Percentiles rank a stretch among this genome's conserved stretches.
Conservation (phyloP, 768 basidiomycete species). For the Ramaria sp. region DNA sequence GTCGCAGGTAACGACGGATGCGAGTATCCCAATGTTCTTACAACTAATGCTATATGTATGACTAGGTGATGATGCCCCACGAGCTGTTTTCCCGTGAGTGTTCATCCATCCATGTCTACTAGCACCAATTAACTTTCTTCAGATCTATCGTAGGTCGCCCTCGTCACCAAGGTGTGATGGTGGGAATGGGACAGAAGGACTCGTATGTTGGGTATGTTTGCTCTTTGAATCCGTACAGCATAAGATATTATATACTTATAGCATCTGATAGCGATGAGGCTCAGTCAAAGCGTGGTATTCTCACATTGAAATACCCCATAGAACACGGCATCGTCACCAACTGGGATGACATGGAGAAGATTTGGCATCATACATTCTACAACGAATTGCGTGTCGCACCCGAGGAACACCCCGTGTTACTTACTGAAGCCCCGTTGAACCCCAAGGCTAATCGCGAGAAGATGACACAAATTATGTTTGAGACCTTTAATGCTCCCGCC, state of each 20-base stretch:
- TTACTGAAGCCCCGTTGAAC: constrained; percentile 66
- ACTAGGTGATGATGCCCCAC: constrained; percentile 78
- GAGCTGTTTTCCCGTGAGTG: constrained; percentile 92
- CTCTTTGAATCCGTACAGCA: constrained; percentile 9
- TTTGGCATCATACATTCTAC: constrained; percentile 97
- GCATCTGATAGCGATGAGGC: constrained; percentile 84
- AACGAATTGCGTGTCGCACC: constrained; percentile 72
- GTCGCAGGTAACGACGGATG: constrained; percentile 45
- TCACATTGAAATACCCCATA: constrained; percentile 88
- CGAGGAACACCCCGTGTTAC: constrained; percentile 63
- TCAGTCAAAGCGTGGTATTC: constrained; percentile 90
- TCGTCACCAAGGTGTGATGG: constrained; percentile 92
- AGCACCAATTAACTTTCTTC: neutral
- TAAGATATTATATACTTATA: constrained; percentile 9
- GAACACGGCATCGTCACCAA: constrained; percentile 94
- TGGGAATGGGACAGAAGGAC: constrained; percentile 95
- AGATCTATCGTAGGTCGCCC: constrained; percentile 93
- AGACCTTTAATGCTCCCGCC: constrained; percentile 66
- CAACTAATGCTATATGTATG: constrained; percentile 12
- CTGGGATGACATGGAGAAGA: constrained; percentile 99
- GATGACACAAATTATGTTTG: constrained; percentile 76
- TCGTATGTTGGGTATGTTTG: constrained; percentile 80
- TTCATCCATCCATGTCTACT: neutral
- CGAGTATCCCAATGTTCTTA: neutral
- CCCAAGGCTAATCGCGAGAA: constrained; percentile 66